phyloP scores from a whole-genome alignment of 1,284 basidiomycete genomes.

The Ustilago vetiveriae region DNA sequence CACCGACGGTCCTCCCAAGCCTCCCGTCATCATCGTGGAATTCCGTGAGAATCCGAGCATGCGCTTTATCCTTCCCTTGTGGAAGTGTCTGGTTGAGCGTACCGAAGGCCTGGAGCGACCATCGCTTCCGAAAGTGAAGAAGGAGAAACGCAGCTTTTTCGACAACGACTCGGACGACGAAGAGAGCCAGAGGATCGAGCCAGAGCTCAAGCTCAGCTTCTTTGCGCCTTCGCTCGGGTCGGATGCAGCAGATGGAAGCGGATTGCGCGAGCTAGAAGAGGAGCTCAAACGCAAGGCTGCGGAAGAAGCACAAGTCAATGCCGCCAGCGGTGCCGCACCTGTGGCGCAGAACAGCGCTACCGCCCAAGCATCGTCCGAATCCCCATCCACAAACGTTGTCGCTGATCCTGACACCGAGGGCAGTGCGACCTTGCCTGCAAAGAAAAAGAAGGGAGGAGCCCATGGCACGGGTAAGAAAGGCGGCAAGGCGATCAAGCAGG shows the following conservation, averaged over 20 bases:
- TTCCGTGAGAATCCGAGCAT: constrained; percentile 64
- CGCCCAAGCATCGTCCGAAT: constrained; percentile 20
- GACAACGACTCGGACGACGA: constrained; percentile 51
- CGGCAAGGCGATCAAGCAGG: constrained; percentile 28
- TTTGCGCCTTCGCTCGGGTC: constrained; percentile 57
- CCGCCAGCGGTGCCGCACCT: constrained; percentile 5
- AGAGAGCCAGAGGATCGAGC: constrained; percentile 38
- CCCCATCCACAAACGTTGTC: neutral
- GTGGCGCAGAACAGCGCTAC: constrained; percentile 6
- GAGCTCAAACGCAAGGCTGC: constrained; percentile 42
- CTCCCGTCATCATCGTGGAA: constrained; percentile 64
- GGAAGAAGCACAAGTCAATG: constrained; percentile 29
- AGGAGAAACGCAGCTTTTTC: constrained; percentile 47
- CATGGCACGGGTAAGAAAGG: constrained; percentile 22
- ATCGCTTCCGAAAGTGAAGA: constrained; percentile 42
- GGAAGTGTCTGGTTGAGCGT: constrained; percentile 59
- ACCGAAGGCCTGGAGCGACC: constrained; percentile 45
- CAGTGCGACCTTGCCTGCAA: constrained; percentile 5
- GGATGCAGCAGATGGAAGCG: constrained; percentile 55
- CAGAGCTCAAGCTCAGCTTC: constrained; percentile 53
- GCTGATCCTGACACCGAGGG: constrained; percentile 16
- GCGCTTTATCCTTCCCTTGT: constrained; percentile 63
- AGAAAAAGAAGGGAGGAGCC: constrained; percentile 29
- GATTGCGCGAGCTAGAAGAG: constrained; percentile 42
- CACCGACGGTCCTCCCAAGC: constrained; percentile 46